Percentiles rank a stretch among this genome's conserved stretches.
These are phyloP conservation scores for Podospora didyma DNA, from an alignment of 495 filamentous ascomycete genomes.

Conservation along the genomic window DNA sequence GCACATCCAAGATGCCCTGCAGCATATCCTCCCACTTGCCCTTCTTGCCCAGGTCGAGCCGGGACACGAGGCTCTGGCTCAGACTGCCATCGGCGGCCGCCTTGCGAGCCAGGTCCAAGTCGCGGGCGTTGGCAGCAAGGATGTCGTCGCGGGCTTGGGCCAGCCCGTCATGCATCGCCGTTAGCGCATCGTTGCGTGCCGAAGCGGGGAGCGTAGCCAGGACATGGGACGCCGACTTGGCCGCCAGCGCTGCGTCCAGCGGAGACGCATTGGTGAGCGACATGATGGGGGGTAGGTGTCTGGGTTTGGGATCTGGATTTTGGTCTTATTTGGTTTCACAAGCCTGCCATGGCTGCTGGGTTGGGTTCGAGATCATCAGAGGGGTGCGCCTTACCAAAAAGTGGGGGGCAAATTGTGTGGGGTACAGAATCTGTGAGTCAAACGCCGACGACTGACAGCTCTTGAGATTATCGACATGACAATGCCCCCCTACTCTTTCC, in stretches of 20 bases:
- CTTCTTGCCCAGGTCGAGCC: slow-evolving; percentile 76
- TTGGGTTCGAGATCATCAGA: too few species aligned
- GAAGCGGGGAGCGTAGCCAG: slow-evolving; percentile 60
- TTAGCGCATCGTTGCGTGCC: slow-evolving; percentile 79
- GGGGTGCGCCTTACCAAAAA: too few species aligned
- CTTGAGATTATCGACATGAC: too few species aligned
- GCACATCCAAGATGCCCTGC: slow-evolving; percentile 87
- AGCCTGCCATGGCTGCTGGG: too few species aligned
- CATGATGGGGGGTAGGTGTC: slow-evolving; percentile 48
- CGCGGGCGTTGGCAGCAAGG: slow-evolving; percentile 77
- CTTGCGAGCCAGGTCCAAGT: slow-evolving; percentile 67
- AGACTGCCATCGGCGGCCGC: slow-evolving; percentile 70
- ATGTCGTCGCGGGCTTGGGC: slow-evolving; percentile 64
- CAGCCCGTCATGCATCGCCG: slow-evolving; percentile 72
- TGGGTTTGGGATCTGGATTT: too few species aligned
- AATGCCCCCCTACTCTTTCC: too few species aligned
- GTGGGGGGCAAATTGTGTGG: too few species aligned
- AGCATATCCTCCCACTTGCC: slow-evolving; percentile 99
- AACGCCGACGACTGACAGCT: too few species aligned
- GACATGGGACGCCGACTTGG: slow-evolving; percentile 65
- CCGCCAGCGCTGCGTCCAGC: slow-evolving; percentile 60
- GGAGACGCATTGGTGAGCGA: slow-evolving; percentile 72
- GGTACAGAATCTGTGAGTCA: too few species aligned
- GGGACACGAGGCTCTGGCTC: slow-evolving; percentile 82
- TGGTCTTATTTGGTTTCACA: too few species aligned